Evolutionary conservation across 257 asterid genomes (phyloP).

Genomic region (Solanum pinnatisectum): DNA sequence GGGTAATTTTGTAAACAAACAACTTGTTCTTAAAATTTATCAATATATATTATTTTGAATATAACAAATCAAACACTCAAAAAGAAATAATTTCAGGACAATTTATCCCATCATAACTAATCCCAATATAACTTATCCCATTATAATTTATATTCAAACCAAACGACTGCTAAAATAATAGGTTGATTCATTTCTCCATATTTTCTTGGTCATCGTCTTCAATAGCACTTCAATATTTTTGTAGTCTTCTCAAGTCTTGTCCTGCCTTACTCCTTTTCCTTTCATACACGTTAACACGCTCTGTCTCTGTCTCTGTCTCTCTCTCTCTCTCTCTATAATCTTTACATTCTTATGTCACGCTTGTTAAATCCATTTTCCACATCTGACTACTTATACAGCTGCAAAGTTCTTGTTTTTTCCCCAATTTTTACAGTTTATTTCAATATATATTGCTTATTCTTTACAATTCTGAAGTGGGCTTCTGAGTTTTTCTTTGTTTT

Average conservation of each 20-base stretch:
- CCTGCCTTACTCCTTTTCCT: neutral
- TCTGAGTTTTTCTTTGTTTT: neutral
- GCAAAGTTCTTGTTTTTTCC: neutral
- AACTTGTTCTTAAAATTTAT: too few species aligned
- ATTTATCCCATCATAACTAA: too few species aligned
- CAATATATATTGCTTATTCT: neutral
- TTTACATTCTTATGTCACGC: neutral
- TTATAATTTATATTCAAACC: too few species aligned
- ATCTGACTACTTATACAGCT: neutral
- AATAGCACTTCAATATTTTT: neutral
- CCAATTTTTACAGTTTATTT: neutral
- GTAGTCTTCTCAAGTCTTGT: neutral
- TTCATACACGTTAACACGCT: slow-evolving; percentile 10
- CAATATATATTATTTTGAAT: too few species aligned
- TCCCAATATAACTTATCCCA: too few species aligned
- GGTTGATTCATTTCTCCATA: neutral
- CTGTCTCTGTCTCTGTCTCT: neutral
- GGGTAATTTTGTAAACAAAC: too few species aligned
- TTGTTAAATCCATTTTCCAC: neutral
- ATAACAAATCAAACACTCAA: too few species aligned
- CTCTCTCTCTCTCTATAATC: neutral
- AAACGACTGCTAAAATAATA: neutral
- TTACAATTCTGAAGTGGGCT: neutral
- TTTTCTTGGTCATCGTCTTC: neutral
- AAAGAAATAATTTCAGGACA: too few species aligned